Percentiles rank a stretch among this genome's conserved stretches.
Evolutionary conservation across 139 green algal genomes (phyloP).

Genomic region (Micromonas commoda): DNA sequence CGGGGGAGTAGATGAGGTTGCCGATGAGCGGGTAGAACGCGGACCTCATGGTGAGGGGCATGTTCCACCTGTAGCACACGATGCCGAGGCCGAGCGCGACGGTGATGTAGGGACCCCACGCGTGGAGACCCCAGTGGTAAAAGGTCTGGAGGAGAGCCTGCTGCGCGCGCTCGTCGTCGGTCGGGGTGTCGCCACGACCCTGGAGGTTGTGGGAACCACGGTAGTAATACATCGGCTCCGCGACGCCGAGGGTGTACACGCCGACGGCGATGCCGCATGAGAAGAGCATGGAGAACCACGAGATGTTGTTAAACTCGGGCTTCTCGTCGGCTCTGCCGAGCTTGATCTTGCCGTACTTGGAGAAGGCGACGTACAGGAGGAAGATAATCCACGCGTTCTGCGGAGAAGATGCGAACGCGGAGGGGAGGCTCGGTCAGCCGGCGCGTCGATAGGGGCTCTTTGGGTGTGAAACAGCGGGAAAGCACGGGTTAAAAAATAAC

Average conservation of each 20-base stretch:
- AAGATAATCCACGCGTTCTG: constrained; percentile 34
- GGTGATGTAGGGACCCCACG: constrained; percentile 34
- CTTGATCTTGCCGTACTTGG: constrained; percentile 33
- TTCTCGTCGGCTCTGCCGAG: constrained; percentile 30
- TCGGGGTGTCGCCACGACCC: background rate
- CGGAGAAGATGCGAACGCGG: no score
- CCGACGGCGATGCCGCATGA: constrained; percentile 34
- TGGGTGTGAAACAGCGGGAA: no score
- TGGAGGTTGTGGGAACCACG: background rate
- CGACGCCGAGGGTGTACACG: constrained; percentile 32
- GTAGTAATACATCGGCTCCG: constrained; percentile 38
- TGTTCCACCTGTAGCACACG: constrained; percentile 26
- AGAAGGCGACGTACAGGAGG: constrained; percentile 24
- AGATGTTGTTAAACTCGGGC: constrained; percentile 24
- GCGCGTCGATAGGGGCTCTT: no score
- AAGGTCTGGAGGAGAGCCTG: constrained; percentile 33
- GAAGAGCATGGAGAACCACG: constrained; percentile 36
- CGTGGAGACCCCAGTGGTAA: constrained; percentile 41
- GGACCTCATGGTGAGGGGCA: constrained; percentile 36
- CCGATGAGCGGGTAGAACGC: constrained; percentile 38
- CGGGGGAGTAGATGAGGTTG: constrained; percentile 31
- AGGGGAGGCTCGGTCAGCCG: no score
- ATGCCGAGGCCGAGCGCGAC: constrained; percentile 29
- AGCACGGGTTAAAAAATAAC: no score
- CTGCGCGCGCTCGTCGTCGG: constrained; percentile 37